Conservation (phyloP, 1,284 basidiomycete species). For the Ustilago cynodontis region DNA sequence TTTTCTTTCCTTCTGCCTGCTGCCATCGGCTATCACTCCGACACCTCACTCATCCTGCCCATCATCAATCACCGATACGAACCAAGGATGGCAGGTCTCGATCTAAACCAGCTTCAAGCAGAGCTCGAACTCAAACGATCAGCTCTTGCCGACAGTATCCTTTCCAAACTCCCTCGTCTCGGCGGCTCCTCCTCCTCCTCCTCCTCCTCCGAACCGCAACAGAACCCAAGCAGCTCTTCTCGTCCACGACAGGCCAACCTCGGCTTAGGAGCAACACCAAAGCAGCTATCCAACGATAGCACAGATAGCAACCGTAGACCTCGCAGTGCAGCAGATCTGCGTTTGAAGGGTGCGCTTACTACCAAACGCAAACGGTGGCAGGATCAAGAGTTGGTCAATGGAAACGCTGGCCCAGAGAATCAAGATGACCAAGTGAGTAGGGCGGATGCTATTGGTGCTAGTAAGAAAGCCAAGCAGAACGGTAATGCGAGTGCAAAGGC, state of each 20-base stretch:
- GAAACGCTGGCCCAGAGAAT: slow-evolving; percentile 7
- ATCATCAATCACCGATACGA: too few species aligned
- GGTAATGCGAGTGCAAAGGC: background rate
- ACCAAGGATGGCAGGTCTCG: slow-evolving; percentile 38
- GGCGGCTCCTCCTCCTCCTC: background rate
- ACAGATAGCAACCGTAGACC: slow-evolving; percentile 9
- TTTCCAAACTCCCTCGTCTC: slow-evolving; percentile 49
- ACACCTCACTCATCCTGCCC: background rate
- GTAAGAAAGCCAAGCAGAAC: slow-evolving; percentile 34
- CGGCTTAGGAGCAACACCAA: slow-evolving; percentile 58
- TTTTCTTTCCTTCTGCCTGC: background rate
- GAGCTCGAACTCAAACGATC: slow-evolving; percentile 63
- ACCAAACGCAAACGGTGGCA: slow-evolving; percentile 51
- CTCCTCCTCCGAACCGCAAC: slow-evolving; percentile 13
- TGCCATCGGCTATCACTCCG: too few species aligned
- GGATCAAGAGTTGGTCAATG: slow-evolving; percentile 5
- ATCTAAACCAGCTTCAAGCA: slow-evolving; percentile 60
- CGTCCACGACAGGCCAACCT: slow-evolving; percentile 54
- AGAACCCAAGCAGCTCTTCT: background rate
- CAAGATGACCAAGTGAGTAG: slow-evolving; percentile 43
- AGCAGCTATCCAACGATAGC: background rate
- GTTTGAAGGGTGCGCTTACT: slow-evolving; percentile 50
- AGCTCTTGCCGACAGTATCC: slow-evolving; percentile 59
- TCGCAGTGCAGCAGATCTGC: slow-evolving; percentile 43
- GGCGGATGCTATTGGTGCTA: slow-evolving; percentile 24